Conservation (phyloP, 2,329 filamentous ascomycete species). For the Colletotrichum sp. region DNA sequence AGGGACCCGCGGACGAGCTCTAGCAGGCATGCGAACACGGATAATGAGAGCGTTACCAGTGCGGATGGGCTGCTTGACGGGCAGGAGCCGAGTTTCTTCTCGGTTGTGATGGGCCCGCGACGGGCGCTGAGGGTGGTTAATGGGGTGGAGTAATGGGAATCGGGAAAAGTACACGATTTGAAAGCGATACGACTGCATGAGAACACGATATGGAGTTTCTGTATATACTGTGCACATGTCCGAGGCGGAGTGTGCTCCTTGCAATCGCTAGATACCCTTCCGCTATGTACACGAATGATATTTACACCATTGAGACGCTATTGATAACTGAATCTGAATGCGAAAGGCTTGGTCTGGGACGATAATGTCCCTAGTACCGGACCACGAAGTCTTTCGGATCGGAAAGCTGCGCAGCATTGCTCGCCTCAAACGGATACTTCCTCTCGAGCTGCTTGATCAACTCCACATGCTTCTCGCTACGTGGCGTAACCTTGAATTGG, state of each 20-base stretch:
- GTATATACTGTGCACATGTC: neutral
- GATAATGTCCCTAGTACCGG: neutral
- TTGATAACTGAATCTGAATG: too few species aligned
- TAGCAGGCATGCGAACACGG: slow-evolving; percentile 27
- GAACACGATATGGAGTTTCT: slow-evolving; percentile 6
- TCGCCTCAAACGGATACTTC: neutral
- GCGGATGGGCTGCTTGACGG: slow-evolving; percentile 64
- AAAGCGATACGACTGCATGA: neutral
- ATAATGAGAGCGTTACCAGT: slow-evolving; percentile 35
- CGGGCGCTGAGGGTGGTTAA: slow-evolving; percentile 75
- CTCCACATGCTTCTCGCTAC: neutral
- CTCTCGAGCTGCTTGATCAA: neutral
- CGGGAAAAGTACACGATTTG: slow-evolving; percentile 11
- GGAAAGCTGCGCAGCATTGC: neutral
- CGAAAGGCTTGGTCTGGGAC: too few species aligned
- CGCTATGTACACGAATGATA: neutral
- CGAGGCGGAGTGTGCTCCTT: neutral
- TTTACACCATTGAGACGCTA: neutral
- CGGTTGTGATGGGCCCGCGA: slow-evolving; percentile 70
- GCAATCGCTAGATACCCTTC: slow-evolving; percentile 20
- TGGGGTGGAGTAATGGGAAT: slow-evolving; percentile 37
- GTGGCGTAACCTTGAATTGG: neutral
- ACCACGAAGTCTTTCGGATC: neutral
- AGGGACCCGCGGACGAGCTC: slow-evolving; percentile 19
- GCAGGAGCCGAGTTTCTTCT: slow-evolving; percentile 74